These are phyloP conservation scores for Nemania sp. DNA, from an alignment of 2,329 filamentous ascomycete genomes.

Conservation along the genomic window DNA sequence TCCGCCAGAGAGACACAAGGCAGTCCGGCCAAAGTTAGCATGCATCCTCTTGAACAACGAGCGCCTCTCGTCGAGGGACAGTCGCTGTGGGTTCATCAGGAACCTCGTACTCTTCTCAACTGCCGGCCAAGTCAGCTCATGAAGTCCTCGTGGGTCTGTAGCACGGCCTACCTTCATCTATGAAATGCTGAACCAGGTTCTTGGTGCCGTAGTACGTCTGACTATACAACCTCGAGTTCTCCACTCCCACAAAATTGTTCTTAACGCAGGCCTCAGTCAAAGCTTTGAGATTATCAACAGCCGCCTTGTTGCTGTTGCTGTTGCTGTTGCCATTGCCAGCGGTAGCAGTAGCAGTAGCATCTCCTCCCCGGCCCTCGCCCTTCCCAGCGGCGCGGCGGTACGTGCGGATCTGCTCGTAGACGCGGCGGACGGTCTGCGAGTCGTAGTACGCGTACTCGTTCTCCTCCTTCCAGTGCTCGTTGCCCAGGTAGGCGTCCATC, in stretches of 20 bases:
- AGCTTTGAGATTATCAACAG: conserved; percentile 74
- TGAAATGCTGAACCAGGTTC: conserved; percentile 83
- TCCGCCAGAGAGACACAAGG: conserved; percentile 88
- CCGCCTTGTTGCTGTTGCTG: conserved; percentile 45
- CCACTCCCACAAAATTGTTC: conserved; percentile 94
- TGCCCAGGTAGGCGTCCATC: conserved; percentile 80
- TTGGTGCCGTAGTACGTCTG: conserved; percentile 99
- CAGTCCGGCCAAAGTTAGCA: conserved; percentile 89
- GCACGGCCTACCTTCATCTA: conserved; percentile 71
- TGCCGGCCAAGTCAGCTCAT: conserved; percentile 36
- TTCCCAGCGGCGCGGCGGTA: conserved; percentile 62
- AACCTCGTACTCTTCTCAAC: conserved; percentile 69
- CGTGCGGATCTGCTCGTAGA: conserved; percentile 74
- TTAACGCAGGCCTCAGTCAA: conserved; percentile 91
- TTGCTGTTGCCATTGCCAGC: no score
- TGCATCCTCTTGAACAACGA: conserved; percentile 83
- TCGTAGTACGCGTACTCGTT: conserved; percentile 87
- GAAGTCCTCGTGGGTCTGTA: neutral
- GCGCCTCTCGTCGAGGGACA: conserved; percentile 74
- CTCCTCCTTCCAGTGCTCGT: conserved; percentile 76
- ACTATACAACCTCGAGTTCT: conserved; percentile 92
- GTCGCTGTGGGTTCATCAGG: conserved; percentile 66
- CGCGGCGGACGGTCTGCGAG: conserved; percentile 76
- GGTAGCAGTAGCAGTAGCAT: no score
- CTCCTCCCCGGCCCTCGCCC: conserved; percentile 43